Base-by-base conservation (phyloP, 805 yeast genomes). In the baker's yeast (Saccharomyces cerevisiae) region DNA sequence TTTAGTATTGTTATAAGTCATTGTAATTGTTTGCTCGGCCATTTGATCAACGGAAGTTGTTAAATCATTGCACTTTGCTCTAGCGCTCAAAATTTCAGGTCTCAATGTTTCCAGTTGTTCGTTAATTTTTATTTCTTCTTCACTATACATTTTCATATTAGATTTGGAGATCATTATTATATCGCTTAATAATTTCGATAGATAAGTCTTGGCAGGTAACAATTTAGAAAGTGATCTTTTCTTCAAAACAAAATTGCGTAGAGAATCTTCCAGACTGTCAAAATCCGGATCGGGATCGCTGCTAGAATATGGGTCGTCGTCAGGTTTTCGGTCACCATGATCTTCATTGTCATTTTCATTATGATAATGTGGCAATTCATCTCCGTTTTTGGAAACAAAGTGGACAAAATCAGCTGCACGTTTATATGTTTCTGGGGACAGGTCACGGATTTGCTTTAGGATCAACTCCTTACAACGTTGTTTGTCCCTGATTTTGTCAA, bases 341-440 rank as follows among this genome's bases (percentile, higher is more conserved):
- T 67, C 75, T 50, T 69, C 81, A 52, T 61, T 61, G 26, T 60
- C 66, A 17, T 62, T 73, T 54, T 67, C 75, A 48, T 68, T 80
- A 47, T 62, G 75, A 47, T 58, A 72, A 17, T 62, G 73, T 3
- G 66, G 73, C 22, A 66, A 74, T 30, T 66, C 76, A 6, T 78
- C 76, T 2, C 79, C 77, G 22, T 77, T 73, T 0, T 92, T 82
- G 28, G 92, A 83, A 5, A 94, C 88, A 71, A 94, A 94, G 69
- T 95, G 99, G 6, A 94, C 95, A 72, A 94, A 90, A 47, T 91
- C 96, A n/a, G 78, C 73, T 0, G 97, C 81, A 60, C 87, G 89
- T 66, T 92, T 90, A 65, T 85, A 84, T 0, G 97, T 89, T 59
- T 89, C 96, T 1, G 98, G 99, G 0, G 96, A 86, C 53, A 95